Conservation (phyloP, 805 yeast species). For the Wickerhamomyces chaumierensis region DNA sequence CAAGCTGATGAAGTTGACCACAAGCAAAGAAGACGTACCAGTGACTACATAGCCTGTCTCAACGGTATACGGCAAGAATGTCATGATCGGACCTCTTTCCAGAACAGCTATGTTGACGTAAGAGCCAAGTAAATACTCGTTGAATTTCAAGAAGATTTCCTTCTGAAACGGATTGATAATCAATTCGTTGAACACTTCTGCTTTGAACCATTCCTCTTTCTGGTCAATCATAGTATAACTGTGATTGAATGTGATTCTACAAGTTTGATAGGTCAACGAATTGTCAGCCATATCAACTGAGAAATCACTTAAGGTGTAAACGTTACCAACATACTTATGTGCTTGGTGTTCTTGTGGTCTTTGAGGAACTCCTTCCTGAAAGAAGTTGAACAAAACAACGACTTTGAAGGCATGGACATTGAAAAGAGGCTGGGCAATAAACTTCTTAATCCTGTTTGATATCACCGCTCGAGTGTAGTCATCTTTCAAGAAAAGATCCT, state of each 20-base stretch:
- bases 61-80: constrained; percentile 13
- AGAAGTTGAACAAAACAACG: constrained; percentile 11
- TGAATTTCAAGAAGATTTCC: constrained; percentile 13
- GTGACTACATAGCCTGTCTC: constrained; percentile 11
- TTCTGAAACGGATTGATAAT: constrained; percentile 13
- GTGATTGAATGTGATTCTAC: constrained; percentile 15
- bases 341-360: constrained; percentile 15
- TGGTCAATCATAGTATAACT: constrained; percentile 15
- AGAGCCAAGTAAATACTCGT: constrained; percentile 14
- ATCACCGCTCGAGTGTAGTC: constrained; percentile 9
- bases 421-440: constrained; percentile 9
- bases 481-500: constrained; percentile 10
- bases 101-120: constrained; percentile 10
- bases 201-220: constrained; percentile 13
- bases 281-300: constrained; percentile 10
- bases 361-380: constrained; percentile 15
- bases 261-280: constrained; percentile 10
- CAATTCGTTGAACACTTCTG: constrained; percentile 15
- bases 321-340: constrained; percentile 17
- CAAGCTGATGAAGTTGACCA: constrained; percentile 13
- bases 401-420: constrained; percentile 10
- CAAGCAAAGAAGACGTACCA: constrained; percentile 12
- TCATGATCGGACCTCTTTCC: constrained; percentile 14
- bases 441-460: constrained; percentile 10
- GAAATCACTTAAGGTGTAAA: constrained; percentile 12